phyloP scores from a whole-genome alignment of 345 rosid genomes.

The Brassica nigra region DNA sequence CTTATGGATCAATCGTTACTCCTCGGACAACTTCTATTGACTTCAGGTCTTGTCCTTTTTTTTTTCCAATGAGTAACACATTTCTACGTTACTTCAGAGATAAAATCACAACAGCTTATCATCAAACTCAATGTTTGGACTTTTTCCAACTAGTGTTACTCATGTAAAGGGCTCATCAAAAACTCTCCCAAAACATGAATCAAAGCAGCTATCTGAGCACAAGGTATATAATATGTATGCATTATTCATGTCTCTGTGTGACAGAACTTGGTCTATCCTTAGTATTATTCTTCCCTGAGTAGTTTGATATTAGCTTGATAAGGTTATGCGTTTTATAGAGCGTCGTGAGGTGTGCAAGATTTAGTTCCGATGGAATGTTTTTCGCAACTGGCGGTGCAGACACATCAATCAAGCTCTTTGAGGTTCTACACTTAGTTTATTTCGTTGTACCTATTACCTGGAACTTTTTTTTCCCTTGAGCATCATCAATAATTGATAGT shows the following conservation, averaged over 20 bases:
- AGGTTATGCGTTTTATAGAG: conserved; percentile 48
- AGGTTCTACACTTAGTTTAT: conserved; percentile 43
- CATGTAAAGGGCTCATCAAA: conserved; percentile 66
- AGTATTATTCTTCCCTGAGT: background rate
- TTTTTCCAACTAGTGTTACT: conserved; percentile 48
- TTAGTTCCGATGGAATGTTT: conserved; percentile 83
- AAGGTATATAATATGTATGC: conserved; percentile 49
- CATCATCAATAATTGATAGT: conserved; percentile 16
- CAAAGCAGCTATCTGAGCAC: conserved; percentile 55
- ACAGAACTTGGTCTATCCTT: conserved; percentile 8
- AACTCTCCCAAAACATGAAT: conserved; percentile 50
- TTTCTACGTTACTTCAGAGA: background rate
- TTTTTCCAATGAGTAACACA: background rate
- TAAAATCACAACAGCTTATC: background rate
- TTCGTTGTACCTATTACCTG: background rate
- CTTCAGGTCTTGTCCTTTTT: conserved; percentile 50
- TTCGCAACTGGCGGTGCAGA: conserved; percentile 90
- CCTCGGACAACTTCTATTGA: conserved; percentile 58
- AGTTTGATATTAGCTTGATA: background rate
- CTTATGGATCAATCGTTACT: conserved; percentile 55
- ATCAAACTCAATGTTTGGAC: conserved; percentile 4
- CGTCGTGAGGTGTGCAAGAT: conserved; percentile 84
- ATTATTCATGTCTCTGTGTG: background rate
- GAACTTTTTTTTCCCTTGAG: background rate
- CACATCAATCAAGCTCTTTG: conserved; percentile 84